Percentiles rank a stretch among this genome's conserved stretches.
phyloP scores from a whole-genome alignment of 176 grass and related monocot species.

The bread wheat (Triticum aestivum) region DNA sequence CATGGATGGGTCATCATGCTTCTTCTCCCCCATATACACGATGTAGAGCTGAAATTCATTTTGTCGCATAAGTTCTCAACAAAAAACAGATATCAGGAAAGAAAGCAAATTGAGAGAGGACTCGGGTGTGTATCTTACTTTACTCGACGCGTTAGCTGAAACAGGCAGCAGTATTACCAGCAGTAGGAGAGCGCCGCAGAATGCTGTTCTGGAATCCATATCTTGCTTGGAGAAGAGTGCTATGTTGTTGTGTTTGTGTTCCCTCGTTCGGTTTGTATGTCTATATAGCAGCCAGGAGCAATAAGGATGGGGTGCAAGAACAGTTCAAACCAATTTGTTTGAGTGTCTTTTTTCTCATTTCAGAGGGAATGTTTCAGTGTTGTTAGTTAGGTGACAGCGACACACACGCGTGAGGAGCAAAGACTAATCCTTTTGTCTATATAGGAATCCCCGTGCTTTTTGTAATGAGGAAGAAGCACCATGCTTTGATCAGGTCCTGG shows the following conservation, averaged over 20 bases:
- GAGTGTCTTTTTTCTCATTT: background rate
- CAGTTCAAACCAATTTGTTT: background rate
- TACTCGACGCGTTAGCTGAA: slow-evolving; percentile 1
- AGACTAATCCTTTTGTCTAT: background rate
- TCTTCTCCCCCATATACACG: slow-evolving; percentile 26
- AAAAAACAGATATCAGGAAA: background rate
- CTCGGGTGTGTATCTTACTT: background rate
- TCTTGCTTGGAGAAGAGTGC: too few species aligned
- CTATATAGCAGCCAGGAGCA: background rate
- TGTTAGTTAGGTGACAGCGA: background rate
- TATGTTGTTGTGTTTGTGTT: background rate
- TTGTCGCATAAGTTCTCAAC: background rate
- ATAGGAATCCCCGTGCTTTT: background rate
- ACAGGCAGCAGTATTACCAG: background rate
- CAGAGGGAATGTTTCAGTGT: background rate
- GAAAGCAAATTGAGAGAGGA: background rate
- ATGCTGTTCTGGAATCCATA: background rate
- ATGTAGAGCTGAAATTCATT: slow-evolving; percentile 18
- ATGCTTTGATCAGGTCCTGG: background rate
- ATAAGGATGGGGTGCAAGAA: background rate
- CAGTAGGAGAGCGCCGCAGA: background rate
- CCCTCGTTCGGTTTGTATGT: background rate
- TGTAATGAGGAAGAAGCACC: background rate
- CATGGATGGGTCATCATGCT: background rate
- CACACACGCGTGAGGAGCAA: background rate